A percentile compares a stretch with the other conserved stretches of the same genome.
Evolutionary conservation across 208 protist genomes (phyloP).

Genomic region (Leishmania braziliensis): DNA sequence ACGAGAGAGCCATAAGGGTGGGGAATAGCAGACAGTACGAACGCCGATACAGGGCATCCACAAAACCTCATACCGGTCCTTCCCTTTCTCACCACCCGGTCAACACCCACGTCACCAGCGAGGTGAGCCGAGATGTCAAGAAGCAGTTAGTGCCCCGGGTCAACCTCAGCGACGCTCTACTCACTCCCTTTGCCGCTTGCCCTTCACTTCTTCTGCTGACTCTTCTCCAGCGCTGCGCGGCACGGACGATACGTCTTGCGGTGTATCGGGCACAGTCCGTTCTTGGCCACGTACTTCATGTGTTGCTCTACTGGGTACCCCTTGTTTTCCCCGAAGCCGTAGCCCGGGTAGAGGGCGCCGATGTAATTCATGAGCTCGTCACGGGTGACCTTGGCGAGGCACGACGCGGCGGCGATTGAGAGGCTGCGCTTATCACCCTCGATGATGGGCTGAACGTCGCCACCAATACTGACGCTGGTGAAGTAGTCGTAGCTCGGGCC

Average conservation of each 20-base stretch:
- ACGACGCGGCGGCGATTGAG: constrained; percentile 87
- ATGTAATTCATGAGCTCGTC: constrained; percentile 90
- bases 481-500: constrained; percentile 68
- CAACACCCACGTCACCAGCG: not conserved
- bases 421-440: constrained; percentile 89
- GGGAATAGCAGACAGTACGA: not conserved
- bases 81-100: not conserved
- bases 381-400: constrained; percentile 87
- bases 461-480: constrained; percentile 58
- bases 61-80: not conserved
- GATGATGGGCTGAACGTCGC: constrained; percentile 80
- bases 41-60: not conserved
- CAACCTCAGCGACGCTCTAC: not conserved
- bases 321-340: constrained; percentile 83
- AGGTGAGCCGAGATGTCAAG: not conserved
- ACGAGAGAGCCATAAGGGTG: not conserved
- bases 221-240: constrained; percentile 49
- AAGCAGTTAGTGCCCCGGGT: not conserved
- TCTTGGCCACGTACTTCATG: constrained; percentile 67
- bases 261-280: constrained; percentile 82
- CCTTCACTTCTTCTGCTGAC: constrained; percentile 23
- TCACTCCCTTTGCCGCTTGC: not conserved
- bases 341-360: constrained; percentile 73
- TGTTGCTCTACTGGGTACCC: constrained; percentile 90
- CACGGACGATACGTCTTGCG: constrained; percentile 84